Evolutionary conservation across 164 flowering plant species (phyloP).

Genomic region (Houttuynia cordata): DNA sequence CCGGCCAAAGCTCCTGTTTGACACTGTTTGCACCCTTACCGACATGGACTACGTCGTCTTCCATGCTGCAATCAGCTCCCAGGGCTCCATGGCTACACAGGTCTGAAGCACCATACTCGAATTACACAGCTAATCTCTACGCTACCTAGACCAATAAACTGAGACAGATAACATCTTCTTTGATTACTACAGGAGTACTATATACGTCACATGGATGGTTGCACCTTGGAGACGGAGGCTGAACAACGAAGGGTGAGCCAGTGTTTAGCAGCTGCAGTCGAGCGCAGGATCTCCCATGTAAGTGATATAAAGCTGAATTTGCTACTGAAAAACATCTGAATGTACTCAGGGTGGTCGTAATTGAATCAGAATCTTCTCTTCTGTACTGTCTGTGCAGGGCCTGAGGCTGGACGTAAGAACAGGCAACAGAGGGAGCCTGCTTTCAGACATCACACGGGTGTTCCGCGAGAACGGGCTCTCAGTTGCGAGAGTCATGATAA

Average conservation of each 20-base stretch:
- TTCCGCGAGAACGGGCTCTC: constrained; percentile 76
- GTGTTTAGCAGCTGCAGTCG: constrained; percentile 70
- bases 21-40: constrained; percentile 73
- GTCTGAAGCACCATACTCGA: constrained; percentile 14
- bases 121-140: too few species aligned
- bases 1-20: constrained; percentile 74
- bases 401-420: constrained; percentile 60
- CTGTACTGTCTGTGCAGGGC: constrained; percentile 40
- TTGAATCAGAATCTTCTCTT: neutral
- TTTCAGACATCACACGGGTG: constrained; percentile 67
- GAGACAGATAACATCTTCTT: too few species aligned
- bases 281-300: constrained; percentile 72
- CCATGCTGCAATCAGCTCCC: constrained; percentile 80
- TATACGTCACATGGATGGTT: constrained; percentile 57
- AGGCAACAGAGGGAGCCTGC: constrained; percentile 44
- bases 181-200: constrained; percentile 58
- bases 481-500: constrained; percentile 49
- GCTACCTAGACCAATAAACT: too few species aligned
- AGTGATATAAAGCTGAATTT: neutral
- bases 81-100: constrained; percentile 58
- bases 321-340: neutral
- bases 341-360: neutral
- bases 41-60: constrained; percentile 78
- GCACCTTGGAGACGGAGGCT: constrained; percentile 38
- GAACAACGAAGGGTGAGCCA: constrained; percentile 41